Evolutionary conservation across 139 green algal genomes (phyloP).

Genomic region (Ulvella scutata): DNA sequence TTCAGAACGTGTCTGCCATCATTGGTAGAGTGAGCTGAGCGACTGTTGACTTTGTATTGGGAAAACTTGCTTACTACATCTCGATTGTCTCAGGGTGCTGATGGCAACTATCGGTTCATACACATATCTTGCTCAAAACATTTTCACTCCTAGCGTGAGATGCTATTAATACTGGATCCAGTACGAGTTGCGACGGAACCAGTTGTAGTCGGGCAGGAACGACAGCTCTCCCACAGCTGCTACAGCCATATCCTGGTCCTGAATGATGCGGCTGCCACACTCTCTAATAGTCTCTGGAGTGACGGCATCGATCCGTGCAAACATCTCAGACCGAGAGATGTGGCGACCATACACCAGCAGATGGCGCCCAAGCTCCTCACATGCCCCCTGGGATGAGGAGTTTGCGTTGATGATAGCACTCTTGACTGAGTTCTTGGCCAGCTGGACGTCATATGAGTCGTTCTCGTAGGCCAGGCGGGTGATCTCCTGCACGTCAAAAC

Average conservation of each 20-base stretch:
- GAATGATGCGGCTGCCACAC: constrained; percentile 79
- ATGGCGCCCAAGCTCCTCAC: constrained; percentile 87
- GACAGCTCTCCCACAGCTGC: constrained; percentile 76
- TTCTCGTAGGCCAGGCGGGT: constrained; percentile 79
- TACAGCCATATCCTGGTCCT: constrained; percentile 80
- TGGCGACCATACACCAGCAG: constrained; percentile 88
- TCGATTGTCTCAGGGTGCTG: too few species aligned
- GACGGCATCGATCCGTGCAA: constrained; percentile 92
- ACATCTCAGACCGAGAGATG: constrained; percentile 88
- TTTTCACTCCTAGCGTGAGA: too few species aligned
- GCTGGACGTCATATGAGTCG: constrained; percentile 61
- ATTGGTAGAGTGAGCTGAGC: too few species aligned
- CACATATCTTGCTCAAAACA: too few species aligned
- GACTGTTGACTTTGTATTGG: too few species aligned
- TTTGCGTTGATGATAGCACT: constrained; percentile 27
- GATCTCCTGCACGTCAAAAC: constrained; percentile 40
- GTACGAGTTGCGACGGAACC: constrained; percentile 83
- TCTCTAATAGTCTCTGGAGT: constrained; percentile 62
- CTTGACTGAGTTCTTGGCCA: constrained; percentile 94
- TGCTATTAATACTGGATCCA: constrained; percentile 89
- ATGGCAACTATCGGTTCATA: too few species aligned
- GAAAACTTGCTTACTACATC: too few species aligned
- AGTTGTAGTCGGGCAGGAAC: constrained; percentile 91
- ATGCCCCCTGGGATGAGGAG: not conserved
- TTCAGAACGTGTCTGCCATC: too few species aligned